Base-by-base conservation (phyloP, 2,329 filamentous ascomycete genomes). In the Basipetospora sp. region DNA sequence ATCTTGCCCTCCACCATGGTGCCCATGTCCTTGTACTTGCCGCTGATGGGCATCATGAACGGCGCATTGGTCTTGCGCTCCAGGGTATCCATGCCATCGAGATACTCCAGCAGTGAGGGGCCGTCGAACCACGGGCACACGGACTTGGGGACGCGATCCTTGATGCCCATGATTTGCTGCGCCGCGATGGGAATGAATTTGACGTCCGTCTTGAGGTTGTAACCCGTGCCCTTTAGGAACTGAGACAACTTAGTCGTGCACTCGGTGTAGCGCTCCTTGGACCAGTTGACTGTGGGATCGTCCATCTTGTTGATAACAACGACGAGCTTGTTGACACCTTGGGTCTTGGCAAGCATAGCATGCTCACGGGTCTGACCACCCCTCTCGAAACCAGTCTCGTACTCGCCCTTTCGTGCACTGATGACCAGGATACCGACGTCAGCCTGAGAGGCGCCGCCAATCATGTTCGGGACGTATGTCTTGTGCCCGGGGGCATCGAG, bases 251-350 rank as follows among this genome's bases (percentile, higher is more conserved):
- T 98, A 47, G 77, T 77, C 3, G 77, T 87, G 60, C 90, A 98
- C 62, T 98, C 90, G 52, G 84, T 78, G 65, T 85, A 98, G 40
- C 90, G 79, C 29, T 83, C 82, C 50, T 94, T 76, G 39, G 82
- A 90, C 92, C 92, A 98, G 53, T 94, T 75, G 36, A 98, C 92
- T 3, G 90, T 98, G 9, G 80, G 68, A 55, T 98, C 90, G 55
- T 98, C 90, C 92, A 98, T 98, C 71, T 98, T 98, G 74, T 98
- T 98, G 56, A 94, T 87, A 38, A 73, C 90, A 20, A 98, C 79
- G 32, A 96, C 69, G 40, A 98, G 71, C 64, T 94, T 94, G 70
- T 93, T 93, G 42, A 98, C 90, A 61, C 90, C 90, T 56, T 94
- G 88, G 1, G 92, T 98, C 65, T 96, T 94, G 48, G 92, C 92